Evolutionary conservation across 352 stramenopile species (phyloP), one percentile per base, ranked within the genome.

Genomic region (Phytophthora nicotianae): DNA sequence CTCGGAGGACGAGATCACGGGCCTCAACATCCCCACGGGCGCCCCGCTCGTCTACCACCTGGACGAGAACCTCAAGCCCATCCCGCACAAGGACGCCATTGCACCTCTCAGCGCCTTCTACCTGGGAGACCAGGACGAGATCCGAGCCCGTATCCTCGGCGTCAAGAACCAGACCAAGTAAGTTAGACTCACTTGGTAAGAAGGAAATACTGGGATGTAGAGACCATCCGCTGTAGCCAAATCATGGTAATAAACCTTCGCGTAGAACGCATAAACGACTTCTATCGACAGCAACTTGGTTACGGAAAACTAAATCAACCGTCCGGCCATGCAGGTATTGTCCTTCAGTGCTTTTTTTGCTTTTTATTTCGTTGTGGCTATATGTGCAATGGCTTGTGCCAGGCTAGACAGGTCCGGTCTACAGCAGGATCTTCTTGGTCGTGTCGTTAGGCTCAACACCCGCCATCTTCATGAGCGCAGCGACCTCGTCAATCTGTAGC

Each of bases 161-260:
- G 96, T 99, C 58, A 98, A 98, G 89, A 98, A 98, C 78, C 96
- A 99, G 83, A 98, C 96, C 70, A 98, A 98, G 79, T 98, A 96
- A 29, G n/a, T n/a, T n/a, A n/a, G n/a, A n/a, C n/a, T n/a, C n/a
- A n/a, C n/a, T n/a, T n/a, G n/a, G n/a, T n/a, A n/a, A n/a, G n/a
- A 42, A 47, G 20, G 32, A 48, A 1, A 32, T 32, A 32, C 26
- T 32, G 26, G 26, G 26, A 32, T 19, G 23, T 52, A 50, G 58
- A 53, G 16, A 13, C 41, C 41, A 52, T 26, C 14, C 32, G 48
- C 48, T 54, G 21, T 17, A 62, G 33, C 24, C 19, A 21, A 50
- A 33, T 38, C n/a, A n/a, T n/a, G n/a, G n/a, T n/a, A n/a, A n/a
- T n/a, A n/a, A n/a, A n/a, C n/a, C n/a, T n/a, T n/a, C n/a, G n/a